Conservation (phyloP, 1,139 yeast genomes). For the Kluyveromyces sp. region DNA sequence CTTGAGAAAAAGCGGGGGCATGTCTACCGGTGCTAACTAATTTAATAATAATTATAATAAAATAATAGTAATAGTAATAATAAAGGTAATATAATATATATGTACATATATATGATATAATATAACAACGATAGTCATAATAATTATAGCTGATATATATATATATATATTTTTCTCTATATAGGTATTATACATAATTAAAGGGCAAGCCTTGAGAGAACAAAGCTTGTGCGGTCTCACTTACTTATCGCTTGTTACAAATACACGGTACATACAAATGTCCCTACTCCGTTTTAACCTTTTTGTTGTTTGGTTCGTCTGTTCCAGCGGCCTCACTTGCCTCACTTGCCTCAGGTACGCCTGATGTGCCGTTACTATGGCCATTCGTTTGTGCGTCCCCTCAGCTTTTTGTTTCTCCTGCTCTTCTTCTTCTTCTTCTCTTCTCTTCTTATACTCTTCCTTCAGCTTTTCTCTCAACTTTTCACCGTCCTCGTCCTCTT, state of each 20-base stretch:
- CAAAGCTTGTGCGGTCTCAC: too few relatives aligned
- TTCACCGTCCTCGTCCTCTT: conserved; percentile 25
- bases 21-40: background rate
- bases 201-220: too few relatives aligned
- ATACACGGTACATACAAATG: background rate
- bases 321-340: background rate
- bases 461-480: conserved; percentile 19
- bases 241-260: too few relatives aligned
- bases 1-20: background rate
- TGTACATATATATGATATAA: background rate
- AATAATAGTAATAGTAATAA: background rate
- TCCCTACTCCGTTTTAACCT: conserved; percentile 11
- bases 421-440: conserved; percentile 24
- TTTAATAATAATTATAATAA: background rate
- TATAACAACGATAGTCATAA: background rate
- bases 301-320: conserved; percentile 9
- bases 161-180: background rate
- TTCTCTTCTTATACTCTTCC: conserved; percentile 2
- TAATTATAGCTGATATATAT: background rate
- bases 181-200: background rate
- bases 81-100: background rate
- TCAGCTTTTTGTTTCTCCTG: conserved; percentile 13
- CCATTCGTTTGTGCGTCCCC: background rate
- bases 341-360: too few relatives aligned
- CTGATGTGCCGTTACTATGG: background rate